phyloP scores from a whole-genome alignment of 139 green algal species.

The Tetraselmis chui region DNA sequence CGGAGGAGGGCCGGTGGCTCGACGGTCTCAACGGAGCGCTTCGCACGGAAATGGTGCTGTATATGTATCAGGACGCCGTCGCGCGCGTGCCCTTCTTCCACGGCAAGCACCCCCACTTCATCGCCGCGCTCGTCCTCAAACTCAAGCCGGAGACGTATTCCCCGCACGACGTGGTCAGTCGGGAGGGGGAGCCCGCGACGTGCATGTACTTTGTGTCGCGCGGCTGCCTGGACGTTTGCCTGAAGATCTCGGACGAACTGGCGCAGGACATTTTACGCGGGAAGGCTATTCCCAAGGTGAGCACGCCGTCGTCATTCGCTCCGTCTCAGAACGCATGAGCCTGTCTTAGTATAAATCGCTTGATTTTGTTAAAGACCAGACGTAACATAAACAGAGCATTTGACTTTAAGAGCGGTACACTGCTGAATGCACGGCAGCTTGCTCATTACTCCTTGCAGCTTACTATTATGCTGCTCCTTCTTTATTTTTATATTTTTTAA shows the following conservation, averaged over 20 bases:
- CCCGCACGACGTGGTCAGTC: neutral
- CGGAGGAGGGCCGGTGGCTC: neutral
- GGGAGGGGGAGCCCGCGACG: neutral
- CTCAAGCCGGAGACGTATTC: slow-evolving; percentile 47
- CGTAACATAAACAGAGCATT: no score
- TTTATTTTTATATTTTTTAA: no score
- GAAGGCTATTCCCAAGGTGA: no score
- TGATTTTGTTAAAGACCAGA: no score
- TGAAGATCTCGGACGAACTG: neutral
- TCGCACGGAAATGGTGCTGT: slow-evolving; percentile 23
- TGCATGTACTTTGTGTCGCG: neutral
- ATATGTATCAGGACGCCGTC: slow-evolving; percentile 17
- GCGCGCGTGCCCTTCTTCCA: slow-evolving; percentile 32
- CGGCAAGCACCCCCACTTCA: slow-evolving; percentile 42
- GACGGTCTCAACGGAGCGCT: slow-evolving; percentile 7
- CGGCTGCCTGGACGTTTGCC: neutral
- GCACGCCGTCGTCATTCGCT: neutral
- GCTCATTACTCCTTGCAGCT: no score
- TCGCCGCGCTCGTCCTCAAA: slow-evolving; percentile 29
- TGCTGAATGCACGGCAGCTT: no score
- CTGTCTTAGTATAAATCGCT: no score
- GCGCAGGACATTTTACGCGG: neutral
- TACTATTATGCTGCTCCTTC: no score
- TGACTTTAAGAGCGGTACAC: no score
- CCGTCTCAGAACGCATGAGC: no score